A percentile compares a stretch with the other conserved stretches of the same genome.
Evolutionary conservation across 192 early-diverging fungal species (phyloP).

Genomic region (Borealophlyctis nickersoniae): DNA sequence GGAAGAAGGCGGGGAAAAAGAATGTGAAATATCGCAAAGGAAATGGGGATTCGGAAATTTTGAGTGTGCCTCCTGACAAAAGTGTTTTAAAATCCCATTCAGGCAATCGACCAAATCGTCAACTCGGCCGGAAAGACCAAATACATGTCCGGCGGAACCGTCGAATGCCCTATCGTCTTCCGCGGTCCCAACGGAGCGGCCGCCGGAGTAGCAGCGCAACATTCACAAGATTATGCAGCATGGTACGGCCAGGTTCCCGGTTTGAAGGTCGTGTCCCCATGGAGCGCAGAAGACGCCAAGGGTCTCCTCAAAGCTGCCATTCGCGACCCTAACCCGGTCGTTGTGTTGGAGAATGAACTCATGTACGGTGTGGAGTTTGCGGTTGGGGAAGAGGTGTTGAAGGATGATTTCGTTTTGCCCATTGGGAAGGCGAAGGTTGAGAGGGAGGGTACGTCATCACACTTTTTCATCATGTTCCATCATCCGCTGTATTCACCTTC

Average conservation of each 20-base stretch:
- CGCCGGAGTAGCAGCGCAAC: constrained; percentile 95
- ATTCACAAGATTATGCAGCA: constrained; percentile 97
- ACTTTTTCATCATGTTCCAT: constrained; percentile 11
- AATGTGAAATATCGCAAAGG: no score
- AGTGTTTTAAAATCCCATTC: constrained; percentile 1
- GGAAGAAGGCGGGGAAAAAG: no score
- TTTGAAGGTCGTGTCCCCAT: constrained; percentile 94
- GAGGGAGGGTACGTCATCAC: constrained; percentile 44
- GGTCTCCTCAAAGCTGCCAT: constrained; percentile 98
- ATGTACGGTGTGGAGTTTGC: constrained; percentile 93
- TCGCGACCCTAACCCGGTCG: constrained; percentile 96
- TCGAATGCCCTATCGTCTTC: constrained; percentile 93
- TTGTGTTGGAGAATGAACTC: constrained; percentile 95
- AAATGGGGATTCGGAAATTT: constrained; percentile 4
- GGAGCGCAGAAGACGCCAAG: constrained; percentile 95
- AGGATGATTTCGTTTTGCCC: constrained; percentile 79
- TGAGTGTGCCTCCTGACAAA: background rate
- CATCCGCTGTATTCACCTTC: background rate
- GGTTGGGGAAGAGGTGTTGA: constrained; percentile 69
- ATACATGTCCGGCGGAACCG: constrained; percentile 94
- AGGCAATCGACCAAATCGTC: constrained; percentile 97
- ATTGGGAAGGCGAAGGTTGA: constrained; percentile 97
- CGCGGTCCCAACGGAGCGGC: constrained; percentile 98
- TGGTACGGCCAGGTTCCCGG: constrained; percentile 97
- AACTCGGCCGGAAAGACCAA: constrained; percentile 98